phyloP scores from a whole-genome alignment of 2,329 filamentous ascomycete genomes.

The Monosporascus sp. region DNA sequence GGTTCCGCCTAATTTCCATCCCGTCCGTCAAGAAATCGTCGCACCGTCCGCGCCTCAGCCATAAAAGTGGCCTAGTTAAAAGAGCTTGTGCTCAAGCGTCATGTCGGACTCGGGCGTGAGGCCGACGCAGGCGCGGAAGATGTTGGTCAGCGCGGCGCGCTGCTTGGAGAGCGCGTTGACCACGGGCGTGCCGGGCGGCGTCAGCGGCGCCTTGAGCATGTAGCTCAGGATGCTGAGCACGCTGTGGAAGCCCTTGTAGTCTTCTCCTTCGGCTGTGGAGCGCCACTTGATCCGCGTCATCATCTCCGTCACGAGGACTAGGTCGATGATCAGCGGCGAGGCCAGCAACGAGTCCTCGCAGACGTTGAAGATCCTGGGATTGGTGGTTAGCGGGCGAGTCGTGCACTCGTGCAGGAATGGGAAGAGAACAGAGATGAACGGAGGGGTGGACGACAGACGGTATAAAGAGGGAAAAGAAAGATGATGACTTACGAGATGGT shows the following conservation, averaged over 20 bases:
- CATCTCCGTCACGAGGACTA: slow-evolving; percentile 90
- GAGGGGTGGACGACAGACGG: neutral
- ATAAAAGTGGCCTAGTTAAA: slow-evolving; percentile 42
- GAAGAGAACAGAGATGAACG: neutral
- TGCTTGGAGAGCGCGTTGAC: slow-evolving; percentile 96
- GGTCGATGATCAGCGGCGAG: slow-evolving; percentile 93
- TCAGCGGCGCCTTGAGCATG: slow-evolving; percentile 96
- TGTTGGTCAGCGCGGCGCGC: slow-evolving; percentile 89
- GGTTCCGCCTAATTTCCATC: too few species aligned
- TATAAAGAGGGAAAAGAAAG: neutral
- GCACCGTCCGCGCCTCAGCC: neutral
- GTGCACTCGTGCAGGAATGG: slow-evolving; percentile 2
- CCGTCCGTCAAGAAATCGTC: neutral
- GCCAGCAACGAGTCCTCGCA: slow-evolving; percentile 97
- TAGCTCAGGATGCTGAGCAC: slow-evolving; percentile 97
- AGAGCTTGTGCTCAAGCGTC: slow-evolving; percentile 98
- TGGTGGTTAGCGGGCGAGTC: slow-evolving; percentile 3
- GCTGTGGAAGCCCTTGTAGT: slow-evolving; percentile 93
- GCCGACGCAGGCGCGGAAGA: slow-evolving; percentile 96
- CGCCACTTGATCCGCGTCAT: slow-evolving; percentile 99
- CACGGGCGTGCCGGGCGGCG: slow-evolving; percentile 89
- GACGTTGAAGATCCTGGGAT: slow-evolving; percentile 85
- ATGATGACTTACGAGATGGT: slow-evolving; percentile 67
- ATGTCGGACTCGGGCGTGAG: slow-evolving; percentile 97
- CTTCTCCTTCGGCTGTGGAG: slow-evolving; percentile 44